These are phyloP conservation scores for Malus sylvestris DNA, from an alignment of 306 rosid species.

Conservation along the genomic window DNA sequence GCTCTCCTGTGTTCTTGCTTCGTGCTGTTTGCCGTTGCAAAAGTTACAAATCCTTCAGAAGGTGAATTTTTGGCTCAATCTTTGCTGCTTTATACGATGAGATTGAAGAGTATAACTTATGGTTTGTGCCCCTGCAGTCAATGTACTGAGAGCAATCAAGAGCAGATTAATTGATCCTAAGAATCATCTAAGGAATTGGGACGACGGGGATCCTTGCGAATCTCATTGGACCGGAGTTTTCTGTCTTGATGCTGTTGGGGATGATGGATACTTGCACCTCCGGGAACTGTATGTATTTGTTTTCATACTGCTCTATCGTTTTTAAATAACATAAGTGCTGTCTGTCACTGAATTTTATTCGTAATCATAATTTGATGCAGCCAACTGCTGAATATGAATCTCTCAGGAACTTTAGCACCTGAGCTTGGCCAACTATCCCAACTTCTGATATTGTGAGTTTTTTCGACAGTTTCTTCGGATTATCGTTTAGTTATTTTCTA, in stretches of 20 bases:
- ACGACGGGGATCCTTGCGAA: conserved; percentile 63
- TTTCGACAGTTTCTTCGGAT: not conserved
- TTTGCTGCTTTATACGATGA: not conserved
- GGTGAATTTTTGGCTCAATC: conserved; percentile 27
- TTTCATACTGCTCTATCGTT: not conserved
- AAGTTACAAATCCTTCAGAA: conserved; percentile 59
- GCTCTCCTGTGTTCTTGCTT: conserved; percentile 31
- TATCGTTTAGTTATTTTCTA: conserved; percentile 20
- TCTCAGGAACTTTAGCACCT: conserved; percentile 65
- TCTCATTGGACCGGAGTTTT: conserved; percentile 63
- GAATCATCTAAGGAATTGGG: conserved; percentile 46
- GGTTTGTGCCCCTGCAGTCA: conserved; percentile 38
- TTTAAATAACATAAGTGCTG: not conserved
- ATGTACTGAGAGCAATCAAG: conserved; percentile 53
- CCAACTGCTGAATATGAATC: conserved; percentile 49
- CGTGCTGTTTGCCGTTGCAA: conserved; percentile 29
- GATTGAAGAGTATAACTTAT: not conserved
- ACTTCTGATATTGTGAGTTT: conserved; percentile 59
- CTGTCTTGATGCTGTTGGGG: conserved; percentile 26
- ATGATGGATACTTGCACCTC: conserved; percentile 56
- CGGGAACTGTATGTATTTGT: conserved; percentile 47
- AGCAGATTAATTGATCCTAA: conserved; percentile 53
- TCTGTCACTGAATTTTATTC: not conserved
- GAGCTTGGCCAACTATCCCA: conserved; percentile 62
- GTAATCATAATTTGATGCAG: conserved; percentile 40